These are phyloP conservation scores for Penicillium malachiteum DNA, from an alignment of 495 filamentous ascomycete genomes.

Conservation along the genomic window DNA sequence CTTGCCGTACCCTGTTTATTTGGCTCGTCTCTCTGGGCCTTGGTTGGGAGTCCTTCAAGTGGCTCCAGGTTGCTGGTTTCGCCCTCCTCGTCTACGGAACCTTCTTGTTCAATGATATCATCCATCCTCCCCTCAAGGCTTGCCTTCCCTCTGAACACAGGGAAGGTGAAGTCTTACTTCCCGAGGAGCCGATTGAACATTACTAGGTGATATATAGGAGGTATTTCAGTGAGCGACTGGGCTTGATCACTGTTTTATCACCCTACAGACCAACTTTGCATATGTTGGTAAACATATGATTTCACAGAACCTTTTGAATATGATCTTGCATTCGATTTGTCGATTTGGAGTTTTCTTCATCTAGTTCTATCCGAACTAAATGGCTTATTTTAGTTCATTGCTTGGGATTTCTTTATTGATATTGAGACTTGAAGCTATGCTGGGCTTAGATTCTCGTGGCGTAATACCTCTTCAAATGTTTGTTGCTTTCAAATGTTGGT, in stretches of 20 bases:
- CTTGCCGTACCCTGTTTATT: slow-evolving; percentile 95
- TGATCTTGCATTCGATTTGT: neutral
- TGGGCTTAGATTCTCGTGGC: too few relatives aligned
- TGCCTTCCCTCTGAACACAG: slow-evolving; percentile 46
- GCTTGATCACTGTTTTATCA: neutral
- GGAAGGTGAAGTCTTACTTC: slow-evolving; percentile 63
- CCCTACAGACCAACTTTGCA: neutral
- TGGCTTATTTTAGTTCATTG: too few relatives aligned
- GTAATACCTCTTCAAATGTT: too few relatives aligned
- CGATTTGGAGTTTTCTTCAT: neutral
- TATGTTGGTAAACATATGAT: neutral
- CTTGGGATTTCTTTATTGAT: too few relatives aligned
- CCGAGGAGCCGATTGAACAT: slow-evolving; percentile 85
- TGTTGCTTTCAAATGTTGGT: too few relatives aligned
- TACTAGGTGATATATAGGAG: slow-evolving; percentile 25
- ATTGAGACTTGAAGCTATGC: too few relatives aligned
- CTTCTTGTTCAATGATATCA: slow-evolving; percentile 92
- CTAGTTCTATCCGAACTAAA: too few relatives aligned
- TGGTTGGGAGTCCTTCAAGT: slow-evolving; percentile 98
- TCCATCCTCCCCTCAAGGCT: slow-evolving; percentile 69
- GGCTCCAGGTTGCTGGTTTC: slow-evolving; percentile 91
- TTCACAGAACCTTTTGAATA: neutral
- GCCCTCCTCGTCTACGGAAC: slow-evolving; percentile 91
- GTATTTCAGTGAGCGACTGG: too few relatives aligned
- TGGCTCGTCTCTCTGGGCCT: slow-evolving; percentile 93